Conservation (phyloP, 2,329 filamentous ascomycete genomes). For the Trichoderma sp. region DNA sequence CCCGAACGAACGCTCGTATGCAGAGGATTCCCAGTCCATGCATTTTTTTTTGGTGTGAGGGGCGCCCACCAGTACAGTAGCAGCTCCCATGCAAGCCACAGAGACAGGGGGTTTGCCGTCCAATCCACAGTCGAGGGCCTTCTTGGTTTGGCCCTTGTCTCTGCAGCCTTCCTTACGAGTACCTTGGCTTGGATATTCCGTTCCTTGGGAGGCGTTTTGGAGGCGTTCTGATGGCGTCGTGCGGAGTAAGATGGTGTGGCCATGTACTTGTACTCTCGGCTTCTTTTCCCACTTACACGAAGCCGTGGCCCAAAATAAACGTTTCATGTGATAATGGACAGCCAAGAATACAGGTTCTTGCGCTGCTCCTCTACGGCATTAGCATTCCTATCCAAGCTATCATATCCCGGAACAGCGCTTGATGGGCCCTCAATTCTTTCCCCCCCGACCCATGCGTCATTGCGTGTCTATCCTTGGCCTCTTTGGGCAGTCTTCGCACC, state of each 20-base stretch:
- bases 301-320: not conserved
- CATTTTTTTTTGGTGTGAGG: slow-evolving; percentile 9
- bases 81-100: slow-evolving; percentile 8
- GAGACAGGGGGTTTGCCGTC: not conserved
- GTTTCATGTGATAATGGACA: slow-evolving; percentile 10
- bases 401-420: not conserved
- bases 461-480: not conserved
- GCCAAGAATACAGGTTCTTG: not conserved
- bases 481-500: not conserved
- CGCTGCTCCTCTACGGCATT: not conserved
- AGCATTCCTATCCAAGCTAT: not conserved
- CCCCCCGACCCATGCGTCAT: slow-evolving; percentile 16
- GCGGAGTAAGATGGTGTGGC: slow-evolving; percentile 7
- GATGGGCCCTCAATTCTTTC: not conserved
- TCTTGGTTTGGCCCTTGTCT: not conserved
- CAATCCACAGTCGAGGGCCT: not conserved
- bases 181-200: not conserved
- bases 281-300: slow-evolving; percentile 3
- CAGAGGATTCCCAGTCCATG: not conserved
- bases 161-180: not conserved
- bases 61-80: not conserved
- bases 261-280: slow-evolving; percentile 5
- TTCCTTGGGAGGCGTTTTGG: not conserved
- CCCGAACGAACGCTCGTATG: not conserved
- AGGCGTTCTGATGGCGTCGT: slow-evolving; percentile 7